Percentiles rank a stretch among this genome's conserved stretches.
Conservation (phyloP, 495 filamentous ascomycete species). For the Tuber aestivum region DNA sequence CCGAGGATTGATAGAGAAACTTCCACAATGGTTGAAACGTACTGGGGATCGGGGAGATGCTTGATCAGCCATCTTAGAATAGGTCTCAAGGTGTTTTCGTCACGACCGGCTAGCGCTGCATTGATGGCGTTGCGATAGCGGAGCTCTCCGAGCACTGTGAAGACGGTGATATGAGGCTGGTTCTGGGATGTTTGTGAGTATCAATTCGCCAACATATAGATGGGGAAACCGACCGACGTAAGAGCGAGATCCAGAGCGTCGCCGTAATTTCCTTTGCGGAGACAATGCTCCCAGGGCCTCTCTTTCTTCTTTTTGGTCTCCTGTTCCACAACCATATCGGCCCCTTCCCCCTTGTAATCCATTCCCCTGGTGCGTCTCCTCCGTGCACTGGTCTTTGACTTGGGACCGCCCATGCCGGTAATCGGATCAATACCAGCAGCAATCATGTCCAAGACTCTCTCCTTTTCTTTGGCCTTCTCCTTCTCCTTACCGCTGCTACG, state of each 20-base stretch:
- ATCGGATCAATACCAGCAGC: slow-evolving; percentile 70
- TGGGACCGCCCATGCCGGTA: slow-evolving; percentile 60
- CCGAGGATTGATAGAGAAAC: slow-evolving; percentile 64
- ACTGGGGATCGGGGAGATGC: slow-evolving; percentile 70
- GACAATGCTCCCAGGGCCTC: slow-evolving; percentile 69
- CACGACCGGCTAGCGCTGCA: slow-evolving; percentile 73
- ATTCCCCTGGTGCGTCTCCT: slow-evolving; percentile 66
- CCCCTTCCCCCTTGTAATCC: slow-evolving; percentile 77
- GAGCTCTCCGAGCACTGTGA: slow-evolving; percentile 76
- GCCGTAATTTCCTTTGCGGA: slow-evolving; percentile 71
- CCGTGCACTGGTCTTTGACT: slow-evolving; percentile 61
- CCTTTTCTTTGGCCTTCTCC: slow-evolving; percentile 58
- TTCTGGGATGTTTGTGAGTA: slow-evolving; percentile 37
- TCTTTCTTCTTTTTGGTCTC: slow-evolving; percentile 58
- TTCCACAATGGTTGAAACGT: slow-evolving; percentile 70
- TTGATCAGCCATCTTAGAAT: slow-evolving; percentile 76
- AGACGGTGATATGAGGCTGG: slow-evolving; percentile 54
- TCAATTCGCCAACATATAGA: background rate
- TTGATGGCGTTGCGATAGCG: slow-evolving; percentile 80
- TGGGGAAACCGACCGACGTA: slow-evolving; percentile 41
- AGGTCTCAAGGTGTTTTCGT: slow-evolving; percentile 73
- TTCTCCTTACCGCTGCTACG: slow-evolving; percentile 78
- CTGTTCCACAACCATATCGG: slow-evolving; percentile 80
- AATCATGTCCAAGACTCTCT: slow-evolving; percentile 80
- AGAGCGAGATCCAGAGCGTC: slow-evolving; percentile 75